Base-by-base conservation (phyloP, 352 stramenopile genomes). In the Phytophthora pinifolia region DNA sequence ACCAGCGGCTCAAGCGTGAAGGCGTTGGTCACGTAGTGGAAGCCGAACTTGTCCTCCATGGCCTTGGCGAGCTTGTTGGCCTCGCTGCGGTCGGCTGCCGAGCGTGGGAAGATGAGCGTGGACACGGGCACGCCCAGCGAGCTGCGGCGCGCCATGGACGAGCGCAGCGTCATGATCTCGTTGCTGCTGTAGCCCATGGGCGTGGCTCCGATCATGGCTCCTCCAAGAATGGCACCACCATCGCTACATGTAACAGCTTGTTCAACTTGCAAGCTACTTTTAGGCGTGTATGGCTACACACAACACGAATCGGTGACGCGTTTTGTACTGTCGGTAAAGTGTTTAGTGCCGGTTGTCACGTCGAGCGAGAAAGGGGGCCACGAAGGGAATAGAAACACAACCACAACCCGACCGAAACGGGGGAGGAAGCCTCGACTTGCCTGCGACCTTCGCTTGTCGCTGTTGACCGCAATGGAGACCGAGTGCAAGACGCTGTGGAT, bases 401-500 rank as follows among this genome's bases (percentile, higher is more conserved):
- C 59, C 29, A 20, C 52, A 41, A 17, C 18, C 33, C 12, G 18
- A 14, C 33, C 45, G 31, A 27, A 52, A 49, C 47, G 34, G 39
- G 43, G 35, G 56, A 41, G 27, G n/a, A 20, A 31, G 31, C 27
- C 39, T 45, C 36, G 17, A 38, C 33, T 46, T 27, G 13, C 34
- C 27, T 29, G 12, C 22, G n/a, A 36, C 46, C 31, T 15, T 27
- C 31, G 20, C 51, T 46, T 30, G 3, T 13, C 9, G 30, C 25
- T 34, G 35, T 12, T 27, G 22, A 27, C 22, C 34, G 46, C 38
- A 33, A 73, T 67, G 65, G 65, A 73, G 35, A 61, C 38, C 18
- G 65, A 73, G 58, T 92, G 82, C 79, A 92, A 92, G 79, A 96
- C 86, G 56, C 73, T 96, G 29, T 96, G 86, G 86, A 94, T 96